These are phyloP conservation scores for Podaxis mareebaensis DNA, from an alignment of 768 basidiomycete species.

Conservation along the genomic window DNA sequence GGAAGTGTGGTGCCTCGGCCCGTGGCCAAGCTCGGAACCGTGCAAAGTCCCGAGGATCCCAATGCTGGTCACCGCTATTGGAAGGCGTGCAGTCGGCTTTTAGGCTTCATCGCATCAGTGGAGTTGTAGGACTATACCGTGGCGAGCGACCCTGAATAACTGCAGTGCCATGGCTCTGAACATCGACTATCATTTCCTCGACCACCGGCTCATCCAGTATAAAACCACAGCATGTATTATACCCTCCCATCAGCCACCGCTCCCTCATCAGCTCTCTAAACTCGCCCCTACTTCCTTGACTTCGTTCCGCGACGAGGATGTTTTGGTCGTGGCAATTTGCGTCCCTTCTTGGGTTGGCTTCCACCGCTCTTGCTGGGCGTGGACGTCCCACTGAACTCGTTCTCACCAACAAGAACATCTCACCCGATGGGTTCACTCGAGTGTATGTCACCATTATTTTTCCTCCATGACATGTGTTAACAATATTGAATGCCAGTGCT, in stretches of 20 bases:
- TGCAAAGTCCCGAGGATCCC: background rate
- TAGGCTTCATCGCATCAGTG: background rate
- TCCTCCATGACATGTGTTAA: background rate
- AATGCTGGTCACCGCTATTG: background rate
- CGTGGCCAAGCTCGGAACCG: background rate
- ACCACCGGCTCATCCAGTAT: background rate
- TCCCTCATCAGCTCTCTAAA: background rate
- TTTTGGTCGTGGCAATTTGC: slow-evolving; percentile 1
- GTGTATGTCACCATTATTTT: slow-evolving; percentile 5
- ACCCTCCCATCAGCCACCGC: background rate
- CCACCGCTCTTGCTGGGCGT: slow-evolving; percentile 15
- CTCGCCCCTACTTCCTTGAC: background rate
- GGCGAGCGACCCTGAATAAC: background rate
- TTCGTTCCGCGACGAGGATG: background rate
- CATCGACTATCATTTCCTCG: background rate
- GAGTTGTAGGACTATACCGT: background rate
- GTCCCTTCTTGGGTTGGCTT: background rate
- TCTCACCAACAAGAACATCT: slow-evolving; percentile 42
- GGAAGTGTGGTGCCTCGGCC: background rate
- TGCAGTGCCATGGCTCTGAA: background rate
- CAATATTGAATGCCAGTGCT: slow-evolving; percentile 14
- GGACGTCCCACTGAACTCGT: slow-evolving; percentile 34
- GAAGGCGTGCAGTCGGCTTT: no score
- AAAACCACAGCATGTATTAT: background rate
- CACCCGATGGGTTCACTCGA: slow-evolving; percentile 52